A percentile compares a stretch with the other conserved stretches of the same genome.
Evolutionary conservation across 176 grass and related monocot genomes (phyloP).

Genomic region (Musa acuminata): DNA sequence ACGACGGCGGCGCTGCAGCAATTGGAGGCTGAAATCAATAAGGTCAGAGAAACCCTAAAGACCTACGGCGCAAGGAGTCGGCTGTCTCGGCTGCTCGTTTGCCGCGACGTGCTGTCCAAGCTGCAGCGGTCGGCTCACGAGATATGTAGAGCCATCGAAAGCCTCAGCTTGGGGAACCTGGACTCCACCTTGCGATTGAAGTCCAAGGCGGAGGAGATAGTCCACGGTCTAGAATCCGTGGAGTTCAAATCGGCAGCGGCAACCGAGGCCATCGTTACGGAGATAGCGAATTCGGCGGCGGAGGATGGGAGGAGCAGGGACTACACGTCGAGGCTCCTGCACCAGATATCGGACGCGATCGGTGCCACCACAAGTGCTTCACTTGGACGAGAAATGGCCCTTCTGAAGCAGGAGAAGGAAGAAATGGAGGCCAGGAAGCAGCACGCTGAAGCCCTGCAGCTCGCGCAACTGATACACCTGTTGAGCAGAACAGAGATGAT

Average conservation of each 20-base stretch:
- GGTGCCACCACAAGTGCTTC: neutral
- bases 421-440: constrained; percentile 1
- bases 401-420: constrained; percentile 4
- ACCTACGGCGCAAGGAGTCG: neutral
- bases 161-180: neutral
- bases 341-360: neutral
- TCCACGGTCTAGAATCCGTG: neutral
- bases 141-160: neutral
- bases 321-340: neutral
- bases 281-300: neutral
- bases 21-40: neutral
- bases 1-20: neutral
- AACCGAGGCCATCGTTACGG: neutral
- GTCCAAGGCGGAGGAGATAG: neutral
- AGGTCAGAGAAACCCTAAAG: neutral
- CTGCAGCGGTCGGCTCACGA: neutral
- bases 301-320: neutral
- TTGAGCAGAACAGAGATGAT: neutral
- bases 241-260: neutral
- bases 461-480: neutral
- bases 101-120: neutral
- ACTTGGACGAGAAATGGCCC: neutral
- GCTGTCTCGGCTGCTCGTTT: neutral
- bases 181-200: neutral
- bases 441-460: constrained; percentile 2